Evolutionary conservation across 805 yeast genomes (phyloP), one percentile per base, ranked within the genome.

Genomic region (Barnettozyma wickerhamii): DNA sequence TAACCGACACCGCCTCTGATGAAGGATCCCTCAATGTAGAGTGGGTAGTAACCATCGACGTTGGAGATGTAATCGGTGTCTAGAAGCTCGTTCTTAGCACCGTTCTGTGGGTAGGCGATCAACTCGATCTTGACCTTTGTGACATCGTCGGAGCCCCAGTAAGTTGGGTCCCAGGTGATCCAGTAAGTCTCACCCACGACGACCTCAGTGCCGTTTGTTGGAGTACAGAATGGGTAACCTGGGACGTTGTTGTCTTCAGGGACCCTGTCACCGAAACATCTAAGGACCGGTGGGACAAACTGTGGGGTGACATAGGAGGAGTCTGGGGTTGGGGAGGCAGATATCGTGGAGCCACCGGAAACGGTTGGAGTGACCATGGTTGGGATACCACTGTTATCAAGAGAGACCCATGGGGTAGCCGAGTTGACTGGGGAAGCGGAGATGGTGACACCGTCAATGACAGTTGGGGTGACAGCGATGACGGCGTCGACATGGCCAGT

Each of bases 381-480:
- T 38, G 75, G 75, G 21, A 68, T 68, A 47, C 75, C 75, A 4
- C 69, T 64, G 14, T 55, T 51, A 43, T 70, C 75, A 15, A 70
- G 54, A 7, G 74, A 68, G 20, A 55, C 65, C 75, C 75, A 70
- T 3, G 59, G 59, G 9, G 74, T 68, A 5, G 69, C 59, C 15
- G 64, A 53, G 23, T 43, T 47, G 10, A 62, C 57, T 27, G 75
- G 74, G 3, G 72, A 64, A 7, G 60, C 65, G 9, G 63, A 59
- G 21, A 63, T 58, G 15, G 75, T 70, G 35, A 69, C 74, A 38
- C 66, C 72, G 45, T 70, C 74, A 31, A 65, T 64, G 20, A 75
- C 75, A 2, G 58, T 60, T 3, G 86, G 80, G 1, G 85, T 84
- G 51, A 75, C 69, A 15, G 64, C 66, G 33, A 64, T 59, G 4